Evolutionary conservation across 306 rosid genomes (phyloP).

Genomic region (Canavalia ensiformis): DNA sequence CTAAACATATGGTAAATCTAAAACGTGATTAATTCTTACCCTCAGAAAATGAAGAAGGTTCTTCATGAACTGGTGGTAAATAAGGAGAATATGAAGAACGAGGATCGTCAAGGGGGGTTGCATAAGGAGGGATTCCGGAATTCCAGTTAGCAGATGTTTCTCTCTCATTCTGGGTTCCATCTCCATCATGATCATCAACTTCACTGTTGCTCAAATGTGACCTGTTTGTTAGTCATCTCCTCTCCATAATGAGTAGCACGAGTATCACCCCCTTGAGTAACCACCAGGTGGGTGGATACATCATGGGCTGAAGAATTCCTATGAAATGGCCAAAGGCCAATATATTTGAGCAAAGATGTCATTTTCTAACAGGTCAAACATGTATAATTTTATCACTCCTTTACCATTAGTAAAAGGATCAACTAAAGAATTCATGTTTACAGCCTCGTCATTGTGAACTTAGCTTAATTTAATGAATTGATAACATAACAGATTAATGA

Average conservation of each 20-base stretch:
- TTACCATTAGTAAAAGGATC: constrained; percentile 26
- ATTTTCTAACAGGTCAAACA: constrained; percentile 25
- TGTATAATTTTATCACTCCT: constrained; percentile 1
- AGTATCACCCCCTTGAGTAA: constrained; percentile 49
- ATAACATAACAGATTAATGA: constrained; percentile 22
- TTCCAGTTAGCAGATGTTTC: constrained; percentile 71
- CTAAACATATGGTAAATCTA: constrained; percentile 28
- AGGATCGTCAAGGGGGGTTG: constrained; percentile 75
- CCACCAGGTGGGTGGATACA: constrained; percentile 55
- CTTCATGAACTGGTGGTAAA: constrained; percentile 88
- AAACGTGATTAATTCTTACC: constrained; percentile 57
- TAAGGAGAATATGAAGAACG: constrained; percentile 74
- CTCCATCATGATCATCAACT: constrained; percentile 74
- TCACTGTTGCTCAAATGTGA: constrained; percentile 80
- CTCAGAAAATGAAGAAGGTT: constrained; percentile 96
- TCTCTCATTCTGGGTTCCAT: constrained; percentile 74
- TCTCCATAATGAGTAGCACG: constrained; percentile 61
- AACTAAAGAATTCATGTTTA: background rate
- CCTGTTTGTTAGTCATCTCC: constrained; percentile 83
- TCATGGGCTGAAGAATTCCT: constrained; percentile 62
- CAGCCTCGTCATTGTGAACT: background rate
- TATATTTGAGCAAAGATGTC: constrained; percentile 52
- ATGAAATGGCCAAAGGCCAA: constrained; percentile 35
- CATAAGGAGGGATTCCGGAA: constrained; percentile 71
- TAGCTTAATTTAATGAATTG: constrained; percentile 41